Evolutionary conservation across 441 rosid species (phyloP).

Genomic region (Corymbia calophylla): DNA sequence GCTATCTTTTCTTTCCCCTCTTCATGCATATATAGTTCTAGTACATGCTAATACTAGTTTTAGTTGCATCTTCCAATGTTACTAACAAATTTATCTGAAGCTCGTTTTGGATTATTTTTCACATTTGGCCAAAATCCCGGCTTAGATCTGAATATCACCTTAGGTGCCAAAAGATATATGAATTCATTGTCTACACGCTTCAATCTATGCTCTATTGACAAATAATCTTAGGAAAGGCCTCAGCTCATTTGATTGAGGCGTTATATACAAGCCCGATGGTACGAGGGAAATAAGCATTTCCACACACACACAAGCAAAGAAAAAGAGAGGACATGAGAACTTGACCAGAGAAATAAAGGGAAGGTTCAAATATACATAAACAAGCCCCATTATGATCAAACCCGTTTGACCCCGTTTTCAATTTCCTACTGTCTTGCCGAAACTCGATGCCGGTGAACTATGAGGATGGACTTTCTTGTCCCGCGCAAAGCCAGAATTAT

Average conservation of each 20-base stretch:
- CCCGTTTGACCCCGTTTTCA: not conserved
- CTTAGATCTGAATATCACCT: not conserved
- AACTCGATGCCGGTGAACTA: not conserved
- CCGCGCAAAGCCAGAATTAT: not conserved
- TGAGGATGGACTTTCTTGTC: slow-evolving; percentile 26
- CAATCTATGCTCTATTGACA: not conserved
- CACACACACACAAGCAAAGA: not conserved
- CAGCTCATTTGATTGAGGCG: not conserved
- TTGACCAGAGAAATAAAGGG: not conserved
- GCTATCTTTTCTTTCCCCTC: not conserved
- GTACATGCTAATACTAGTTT: not conserved
- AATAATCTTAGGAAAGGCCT: not conserved
- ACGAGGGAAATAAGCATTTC: not conserved
- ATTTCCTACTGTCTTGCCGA: not conserved
- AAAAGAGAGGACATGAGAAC: not conserved
- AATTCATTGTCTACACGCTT: not conserved
- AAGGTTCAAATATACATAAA: not conserved
- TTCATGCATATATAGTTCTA: not conserved
- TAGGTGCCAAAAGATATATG: not conserved
- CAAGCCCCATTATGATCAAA: not conserved
- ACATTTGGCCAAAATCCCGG: not conserved
- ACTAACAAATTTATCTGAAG: not conserved
- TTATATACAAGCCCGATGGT: not conserved
- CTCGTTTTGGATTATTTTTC: not conserved
- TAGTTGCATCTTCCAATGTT: not conserved